Evolutionary conservation across 1,139 yeast genomes (phyloP), one percentile per base, ranked within the genome.

Genomic region (Eremothecium sinecaudum): DNA sequence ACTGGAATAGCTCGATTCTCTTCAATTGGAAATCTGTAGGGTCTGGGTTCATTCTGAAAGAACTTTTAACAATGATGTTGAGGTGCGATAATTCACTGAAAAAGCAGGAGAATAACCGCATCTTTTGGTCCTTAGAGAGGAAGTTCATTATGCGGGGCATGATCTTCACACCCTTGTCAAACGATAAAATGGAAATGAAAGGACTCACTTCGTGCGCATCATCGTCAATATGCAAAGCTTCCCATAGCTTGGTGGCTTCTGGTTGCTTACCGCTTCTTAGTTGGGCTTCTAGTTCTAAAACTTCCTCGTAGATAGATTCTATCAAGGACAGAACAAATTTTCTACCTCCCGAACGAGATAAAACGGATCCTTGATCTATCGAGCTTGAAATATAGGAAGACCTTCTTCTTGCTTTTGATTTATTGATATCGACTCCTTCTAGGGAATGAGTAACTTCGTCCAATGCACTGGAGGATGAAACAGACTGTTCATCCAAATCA

Each of bases 101-200:
- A 27, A 90, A 68, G 42, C 83, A 73, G 24, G 92, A 83, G 34
- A 83, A 72, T 39, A 84, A 69, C 18, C 92, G 79, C 47, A 83
- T 66, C 43, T 83, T 75, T 54, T 84, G 93, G 50, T 81, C 86
- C 46, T 79, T 70, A 32, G 73, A 66, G 52, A 90, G 69, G 56
- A 86, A 84, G 53, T 86, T 79, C 67, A 86, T 84, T 41, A 84
- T 71, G 60, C 98, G 76, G 31, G 90, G 87, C 63, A 90, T 77
- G 28, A 86, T 71, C 59, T 84, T 87, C 64, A 84, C 76, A 39
- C 94, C 92, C 63, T 90, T 90, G 52, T 82, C 83, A 53, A 79
- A 83, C 28, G 82, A 75, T 48, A 90, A 67, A 57, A 86, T 77
- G 47, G 86, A 84, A 43, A 86, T 74, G 50, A 90, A 87, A 25